Conservation (phyloP, 192 early-diverging fungal genomes). For the Coemansia sp. region DNA sequence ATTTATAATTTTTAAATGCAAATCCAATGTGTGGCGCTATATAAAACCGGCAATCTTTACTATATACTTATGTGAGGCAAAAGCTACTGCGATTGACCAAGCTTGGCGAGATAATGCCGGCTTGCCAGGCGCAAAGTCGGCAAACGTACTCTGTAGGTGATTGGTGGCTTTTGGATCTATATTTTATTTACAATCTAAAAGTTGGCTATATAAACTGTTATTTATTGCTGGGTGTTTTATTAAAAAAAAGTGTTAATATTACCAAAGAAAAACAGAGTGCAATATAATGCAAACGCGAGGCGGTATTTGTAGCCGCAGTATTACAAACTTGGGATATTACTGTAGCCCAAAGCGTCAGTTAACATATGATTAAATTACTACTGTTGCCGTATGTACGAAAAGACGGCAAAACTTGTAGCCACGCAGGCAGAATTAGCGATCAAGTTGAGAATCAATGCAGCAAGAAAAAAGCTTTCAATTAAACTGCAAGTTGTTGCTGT, state of each 20-base stretch:
- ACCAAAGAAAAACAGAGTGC: too few relatives aligned
- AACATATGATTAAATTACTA: background rate
- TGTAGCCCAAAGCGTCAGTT: background rate
- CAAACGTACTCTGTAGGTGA: too few relatives aligned
- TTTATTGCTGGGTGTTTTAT: background rate
- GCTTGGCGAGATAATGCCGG: background rate
- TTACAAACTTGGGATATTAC: background rate
- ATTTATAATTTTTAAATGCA: background rate
- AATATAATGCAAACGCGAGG: background rate
- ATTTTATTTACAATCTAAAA: too few relatives aligned
- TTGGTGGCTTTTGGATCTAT: too few relatives aligned
- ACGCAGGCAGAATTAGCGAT: background rate
- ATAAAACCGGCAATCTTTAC: background rate
- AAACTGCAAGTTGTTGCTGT: background rate
- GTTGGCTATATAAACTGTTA: background rate
- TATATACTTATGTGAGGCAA: background rate
- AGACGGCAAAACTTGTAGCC: background rate
- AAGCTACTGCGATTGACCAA: background rate
- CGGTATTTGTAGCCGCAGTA: background rate
- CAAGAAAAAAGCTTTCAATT: background rate
- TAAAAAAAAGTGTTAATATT: background rate
- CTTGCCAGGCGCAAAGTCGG: background rate
- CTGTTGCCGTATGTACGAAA: background rate
- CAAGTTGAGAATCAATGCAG: background rate
- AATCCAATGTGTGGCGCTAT: conserved; percentile 1